Percentiles rank a stretch among this genome's conserved stretches.
Evolutionary conservation across 305 asterid species (phyloP).

Genomic region (Fraxinus baroniana): DNA sequence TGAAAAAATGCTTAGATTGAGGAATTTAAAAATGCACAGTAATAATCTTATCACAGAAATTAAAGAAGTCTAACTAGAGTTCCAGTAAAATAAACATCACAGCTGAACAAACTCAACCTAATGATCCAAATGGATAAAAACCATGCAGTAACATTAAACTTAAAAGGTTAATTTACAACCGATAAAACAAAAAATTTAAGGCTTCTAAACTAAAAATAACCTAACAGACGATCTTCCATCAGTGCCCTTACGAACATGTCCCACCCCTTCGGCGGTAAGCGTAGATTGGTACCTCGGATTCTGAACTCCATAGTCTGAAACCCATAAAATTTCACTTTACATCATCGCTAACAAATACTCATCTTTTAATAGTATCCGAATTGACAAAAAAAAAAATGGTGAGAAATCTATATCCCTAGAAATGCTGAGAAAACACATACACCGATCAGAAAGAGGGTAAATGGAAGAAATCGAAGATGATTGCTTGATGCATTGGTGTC

Average conservation of each 20-base stretch:
- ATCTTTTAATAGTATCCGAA: not conserved
- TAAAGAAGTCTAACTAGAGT: not conserved
- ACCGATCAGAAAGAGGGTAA: slow-evolving; percentile 42
- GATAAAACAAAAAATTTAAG: slow-evolving; percentile 19
- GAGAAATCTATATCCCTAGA: slow-evolving; percentile 27
- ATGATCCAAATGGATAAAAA: not conserved
- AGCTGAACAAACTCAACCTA: not conserved
- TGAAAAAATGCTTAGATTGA: not conserved
- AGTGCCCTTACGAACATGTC: slow-evolving; percentile 94
- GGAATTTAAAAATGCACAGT: not conserved
- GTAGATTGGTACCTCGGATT: slow-evolving; percentile 53
- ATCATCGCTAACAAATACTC: not conserved
- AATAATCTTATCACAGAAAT: not conserved
- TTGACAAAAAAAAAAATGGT: not conserved
- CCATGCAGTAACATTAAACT: slow-evolving; percentile 1
- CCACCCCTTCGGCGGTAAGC: slow-evolving; percentile 71
- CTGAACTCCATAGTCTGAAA: slow-evolving; percentile 63
- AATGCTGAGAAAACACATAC: slow-evolving; percentile 37
- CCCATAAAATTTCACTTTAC: slow-evolving; percentile 14
- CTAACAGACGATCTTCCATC: slow-evolving; percentile 99
- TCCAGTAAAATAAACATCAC: not conserved
- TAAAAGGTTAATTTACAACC: not conserved
- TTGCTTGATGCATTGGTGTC: slow-evolving; percentile 45
- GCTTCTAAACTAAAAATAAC: slow-evolving; percentile 35
- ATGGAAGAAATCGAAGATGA: slow-evolving; percentile 42